Base-by-base conservation (phyloP, 495 filamentous ascomycete genomes). In the Cryomyces antarcticus region DNA sequence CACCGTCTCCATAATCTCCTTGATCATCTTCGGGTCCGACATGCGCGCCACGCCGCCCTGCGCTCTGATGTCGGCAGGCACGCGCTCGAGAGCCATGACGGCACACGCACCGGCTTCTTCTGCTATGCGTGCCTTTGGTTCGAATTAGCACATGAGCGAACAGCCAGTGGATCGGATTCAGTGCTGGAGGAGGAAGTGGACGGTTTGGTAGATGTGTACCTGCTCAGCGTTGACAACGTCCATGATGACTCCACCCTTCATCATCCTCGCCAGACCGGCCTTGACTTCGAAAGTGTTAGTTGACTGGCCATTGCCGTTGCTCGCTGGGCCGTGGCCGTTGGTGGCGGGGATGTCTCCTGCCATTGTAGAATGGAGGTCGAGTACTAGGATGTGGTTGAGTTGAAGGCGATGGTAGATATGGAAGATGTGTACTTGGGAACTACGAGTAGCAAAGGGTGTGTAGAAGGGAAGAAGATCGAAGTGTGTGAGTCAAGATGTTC, bases 171-270 rank as follows among this genome's bases (percentile, higher is more conserved):
- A 24, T 24, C 17, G 17, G 17, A 24, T 2, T 24, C 17, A 24
- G 17, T 24, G 17, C 17, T 2, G 6, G 27, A 39, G 41, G 35
- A 6, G 38, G 37, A 44, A 24, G 34, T 31, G 41, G 30, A 40
- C 41, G 7, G 36, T 52, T 39, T 2, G 17, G 17, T 24, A 2
- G 17, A 2, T 24, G 17, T 24, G 17, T 65, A 80, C 80, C 70
- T 97, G 86, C 50, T 81, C 77, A 12, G 86, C 82, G 57, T 87
- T 86, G 34, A 94, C 86, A 43, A 96, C 89, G 60, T 97, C 89
- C 89, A 97, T 97, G 60, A 97, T 97, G 33, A 97, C 89, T 49
- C 89, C 89, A 58, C 89, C 89, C 67, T 96, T 93, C 57, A 97
- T 63, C 89, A 97, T 97, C 57, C 88, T 78, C 17, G 89, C 89